These are phyloP conservation scores for Chlorella sp. DNA, from an alignment of 139 green algal genomes.

Conservation along the genomic window DNA sequence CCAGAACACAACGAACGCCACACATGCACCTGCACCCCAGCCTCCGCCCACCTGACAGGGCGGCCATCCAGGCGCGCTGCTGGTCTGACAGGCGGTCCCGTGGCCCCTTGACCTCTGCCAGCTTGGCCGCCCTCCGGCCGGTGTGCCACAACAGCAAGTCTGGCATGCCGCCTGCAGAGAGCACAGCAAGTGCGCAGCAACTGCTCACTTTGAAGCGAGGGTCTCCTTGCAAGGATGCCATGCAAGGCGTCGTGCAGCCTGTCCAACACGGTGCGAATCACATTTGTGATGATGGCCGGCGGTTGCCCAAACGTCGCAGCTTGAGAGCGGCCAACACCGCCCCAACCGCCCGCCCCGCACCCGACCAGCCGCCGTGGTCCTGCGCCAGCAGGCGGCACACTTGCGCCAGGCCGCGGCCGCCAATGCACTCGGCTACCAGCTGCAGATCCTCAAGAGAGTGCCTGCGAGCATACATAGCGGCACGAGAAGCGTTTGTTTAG, in stretches of 20 bases:
- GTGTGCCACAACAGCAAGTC: conserved; percentile 90
- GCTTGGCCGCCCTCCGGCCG: conserved; percentile 36
- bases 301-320: too few species aligned
- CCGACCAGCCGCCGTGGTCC: conserved; percentile 73
- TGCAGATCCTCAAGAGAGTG: conserved; percentile 69
- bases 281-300: too few species aligned
- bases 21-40: too few species aligned
- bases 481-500: too few species aligned
- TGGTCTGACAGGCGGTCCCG: conserved; percentile 83
- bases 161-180: conserved; percentile 78
- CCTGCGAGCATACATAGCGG: not conserved
- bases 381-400: conserved; percentile 82
- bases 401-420: conserved; percentile 68
- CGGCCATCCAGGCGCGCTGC: conserved; percentile 82
- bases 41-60: conserved; percentile 47
- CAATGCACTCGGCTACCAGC: conserved; percentile 79
- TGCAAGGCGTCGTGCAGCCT: too few species aligned
- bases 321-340: too few species aligned
- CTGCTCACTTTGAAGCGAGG: too few species aligned
- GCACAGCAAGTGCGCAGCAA: not conserved
- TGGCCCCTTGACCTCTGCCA: conserved; percentile 80
- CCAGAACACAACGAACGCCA: too few species aligned
- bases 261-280: too few species aligned
- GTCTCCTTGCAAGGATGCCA: too few species aligned
- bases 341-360: too few species aligned